Evolutionary conservation across 2,329 filamentous ascomycete species (phyloP).

Genomic region (Colletotrichum echinochloae): DNA sequence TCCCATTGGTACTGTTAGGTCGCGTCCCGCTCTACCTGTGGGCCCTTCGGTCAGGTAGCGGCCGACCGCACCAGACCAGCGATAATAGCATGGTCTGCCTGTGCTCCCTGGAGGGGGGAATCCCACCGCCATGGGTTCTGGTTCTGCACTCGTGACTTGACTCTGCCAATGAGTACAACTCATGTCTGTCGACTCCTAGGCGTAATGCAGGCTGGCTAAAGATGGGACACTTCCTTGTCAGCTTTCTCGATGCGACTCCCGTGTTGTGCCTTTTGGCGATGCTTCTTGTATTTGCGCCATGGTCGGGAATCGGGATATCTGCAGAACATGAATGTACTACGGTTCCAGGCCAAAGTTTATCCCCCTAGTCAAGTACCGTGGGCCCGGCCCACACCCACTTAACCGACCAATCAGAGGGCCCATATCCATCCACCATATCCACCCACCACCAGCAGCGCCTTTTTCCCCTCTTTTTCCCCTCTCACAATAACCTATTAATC

Average conservation of each 20-base stretch:
- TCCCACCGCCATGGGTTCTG: slow-evolving; percentile 17
- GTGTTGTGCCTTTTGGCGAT: not conserved
- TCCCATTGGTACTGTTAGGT: slow-evolving; percentile 30
- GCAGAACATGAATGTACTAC: slow-evolving; percentile 4
- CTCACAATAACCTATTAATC: no score
- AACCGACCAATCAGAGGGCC: no score
- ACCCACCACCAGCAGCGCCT: no score
- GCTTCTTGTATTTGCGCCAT: not conserved
- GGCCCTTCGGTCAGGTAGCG: slow-evolving; percentile 34
- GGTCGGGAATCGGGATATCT: not conserved
- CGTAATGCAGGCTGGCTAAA: not conserved
- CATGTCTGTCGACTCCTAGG: slow-evolving; percentile 3
- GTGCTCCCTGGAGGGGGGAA: slow-evolving; percentile 4
- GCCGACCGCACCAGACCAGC: slow-evolving; percentile 33
- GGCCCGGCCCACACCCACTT: no score
- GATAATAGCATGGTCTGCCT: slow-evolving; percentile 11
- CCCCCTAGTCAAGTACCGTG: no score
- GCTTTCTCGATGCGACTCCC: not conserved
- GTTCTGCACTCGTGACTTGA: slow-evolving; percentile 30
- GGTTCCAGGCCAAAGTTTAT: no score
- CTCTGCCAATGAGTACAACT: not conserved
- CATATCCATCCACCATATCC: no score
- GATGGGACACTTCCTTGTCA: not conserved
- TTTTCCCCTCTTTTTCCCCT: no score
- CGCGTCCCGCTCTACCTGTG: slow-evolving; percentile 33